These are phyloP conservation scores for Fusarium hainanense DNA, from an alignment of 2,329 filamentous ascomycete genomes.

Conservation along the genomic window DNA sequence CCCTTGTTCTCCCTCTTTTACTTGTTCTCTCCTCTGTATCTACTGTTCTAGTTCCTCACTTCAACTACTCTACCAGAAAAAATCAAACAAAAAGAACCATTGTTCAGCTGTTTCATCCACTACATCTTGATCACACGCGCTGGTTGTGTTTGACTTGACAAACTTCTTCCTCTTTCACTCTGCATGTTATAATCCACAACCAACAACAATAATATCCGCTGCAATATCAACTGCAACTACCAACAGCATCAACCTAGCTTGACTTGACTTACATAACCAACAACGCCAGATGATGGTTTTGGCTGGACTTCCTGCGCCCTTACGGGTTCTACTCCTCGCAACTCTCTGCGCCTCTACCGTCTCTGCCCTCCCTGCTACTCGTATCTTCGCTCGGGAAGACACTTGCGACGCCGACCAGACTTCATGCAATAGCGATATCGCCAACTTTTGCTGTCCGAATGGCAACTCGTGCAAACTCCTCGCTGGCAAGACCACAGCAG, in stretches of 20 bases:
- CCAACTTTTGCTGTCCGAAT: conserved; percentile 74
- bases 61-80: conserved; percentile 4
- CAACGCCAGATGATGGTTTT: conserved; percentile 31
- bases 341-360: conserved; percentile 52
- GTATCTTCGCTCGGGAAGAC: conserved; percentile 57
- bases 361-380: conserved; percentile 53
- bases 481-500: conserved; percentile 71
- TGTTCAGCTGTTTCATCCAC: conserved; percentile 24
- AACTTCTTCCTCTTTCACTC: conserved; percentile 4
- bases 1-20: neutral
- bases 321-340: conserved; percentile 54
- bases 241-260: neutral
- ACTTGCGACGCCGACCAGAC: conserved; percentile 64
- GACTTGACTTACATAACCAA: neutral
- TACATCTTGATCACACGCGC: conserved; percentile 23
- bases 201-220: conserved; percentile 7
- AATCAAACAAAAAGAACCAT: conserved; percentile 31
- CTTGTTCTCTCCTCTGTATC: neutral
- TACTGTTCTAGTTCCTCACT: conserved; percentile 22
- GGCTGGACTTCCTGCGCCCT: conserved; percentile 37
- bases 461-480: conserved; percentile 68
- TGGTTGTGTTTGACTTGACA: conserved; percentile 35
- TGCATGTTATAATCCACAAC: conserved; percentile 13
- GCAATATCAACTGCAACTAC: conserved; percentile 2
- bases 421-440: conserved; percentile 67